Conservation (phyloP, 2,329 filamentous ascomycete genomes). For the Sarocladium strictum region DNA sequence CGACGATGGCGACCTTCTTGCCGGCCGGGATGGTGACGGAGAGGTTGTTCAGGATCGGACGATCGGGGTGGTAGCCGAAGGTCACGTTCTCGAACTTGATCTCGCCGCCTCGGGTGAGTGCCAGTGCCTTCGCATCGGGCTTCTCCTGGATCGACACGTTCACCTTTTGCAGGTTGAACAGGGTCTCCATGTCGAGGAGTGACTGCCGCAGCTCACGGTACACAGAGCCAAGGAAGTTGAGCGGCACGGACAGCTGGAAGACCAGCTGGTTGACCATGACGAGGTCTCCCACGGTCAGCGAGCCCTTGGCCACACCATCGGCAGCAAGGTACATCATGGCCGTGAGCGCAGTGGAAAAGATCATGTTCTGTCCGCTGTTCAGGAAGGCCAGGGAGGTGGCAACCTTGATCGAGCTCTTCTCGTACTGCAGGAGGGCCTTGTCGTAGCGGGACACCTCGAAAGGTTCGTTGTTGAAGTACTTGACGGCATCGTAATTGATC, state of each 20-base stretch:
- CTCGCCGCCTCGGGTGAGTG: constrained; percentile 71
- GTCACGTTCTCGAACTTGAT: constrained; percentile 93
- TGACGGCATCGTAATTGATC: constrained; percentile 98
- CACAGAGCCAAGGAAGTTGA: constrained; percentile 97
- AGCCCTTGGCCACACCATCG: constrained; percentile 75
- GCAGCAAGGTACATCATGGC: constrained; percentile 98
- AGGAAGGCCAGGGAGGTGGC: constrained; percentile 88
- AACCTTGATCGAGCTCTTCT: constrained; percentile 93
- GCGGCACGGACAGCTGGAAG: constrained; percentile 91
- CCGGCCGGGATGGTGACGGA: constrained; percentile 87
- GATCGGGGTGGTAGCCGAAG: constrained; percentile 84
- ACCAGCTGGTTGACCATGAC: constrained; percentile 99
- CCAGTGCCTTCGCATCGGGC: constrained; percentile 65
- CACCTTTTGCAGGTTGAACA: constrained; percentile 96
- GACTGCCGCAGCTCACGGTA: constrained; percentile 95
- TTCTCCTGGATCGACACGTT: constrained; percentile 81
- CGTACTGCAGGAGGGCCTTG: constrained; percentile 76
- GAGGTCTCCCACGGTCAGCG: constrained; percentile 85
- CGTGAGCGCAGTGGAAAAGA: constrained; percentile 89
- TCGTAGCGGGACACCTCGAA: constrained; percentile 92
- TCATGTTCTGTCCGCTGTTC: constrained; percentile 93
- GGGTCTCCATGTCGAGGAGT: constrained; percentile 94
- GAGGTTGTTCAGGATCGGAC: constrained; percentile 80
- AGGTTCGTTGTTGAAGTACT: constrained; percentile 98
- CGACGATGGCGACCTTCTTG: constrained; percentile 92